Evolutionary conservation across 805 yeast genomes (phyloP).

Genomic region (Nakazawaea laoshanensis): DNA sequence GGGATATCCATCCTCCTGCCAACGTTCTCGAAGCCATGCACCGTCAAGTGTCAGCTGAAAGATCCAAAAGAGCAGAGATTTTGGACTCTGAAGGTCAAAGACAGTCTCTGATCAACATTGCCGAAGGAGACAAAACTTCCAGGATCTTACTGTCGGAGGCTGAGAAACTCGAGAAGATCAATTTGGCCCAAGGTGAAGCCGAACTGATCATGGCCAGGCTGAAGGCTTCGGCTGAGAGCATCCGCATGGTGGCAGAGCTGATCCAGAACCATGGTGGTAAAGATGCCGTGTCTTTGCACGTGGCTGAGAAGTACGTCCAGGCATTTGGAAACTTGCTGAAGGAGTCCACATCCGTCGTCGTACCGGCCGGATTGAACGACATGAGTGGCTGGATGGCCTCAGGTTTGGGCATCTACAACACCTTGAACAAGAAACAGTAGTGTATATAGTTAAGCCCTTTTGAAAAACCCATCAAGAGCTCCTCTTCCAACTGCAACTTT

Average conservation of each 20-base stretch:
- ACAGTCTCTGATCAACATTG: constrained; percentile 71
- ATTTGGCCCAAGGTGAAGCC: constrained; percentile 67
- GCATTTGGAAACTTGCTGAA: constrained; percentile 79
- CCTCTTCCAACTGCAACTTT: constrained; percentile 53
- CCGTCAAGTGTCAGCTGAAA: constrained; percentile 80
- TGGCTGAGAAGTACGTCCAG: constrained; percentile 77
- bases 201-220: constrained; percentile 60
- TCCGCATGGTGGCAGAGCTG: constrained; percentile 56
- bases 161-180: constrained; percentile 48
- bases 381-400: constrained; percentile 67
- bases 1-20: constrained; percentile 82
- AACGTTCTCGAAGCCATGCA: constrained; percentile 88
- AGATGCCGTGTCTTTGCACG: constrained; percentile 70
- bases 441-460: constrained; percentile 21
- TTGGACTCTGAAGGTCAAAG: constrained; percentile 80
- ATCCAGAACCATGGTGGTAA: constrained; percentile 60
- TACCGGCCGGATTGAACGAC: constrained; percentile 72
- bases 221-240: constrained; percentile 67
- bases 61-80: constrained; percentile 82
- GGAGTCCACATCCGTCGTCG: constrained; percentile 68
- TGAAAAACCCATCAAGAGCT: constrained; percentile 63
- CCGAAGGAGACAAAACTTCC: constrained; percentile 73
- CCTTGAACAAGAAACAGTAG: constrained; percentile 25
- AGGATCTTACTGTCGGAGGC: constrained; percentile 75
- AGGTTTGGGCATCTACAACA: constrained; percentile 65